Conservation (phyloP, 1,284 basidiomycete genomes). For the Rhodofomes roseus region DNA sequence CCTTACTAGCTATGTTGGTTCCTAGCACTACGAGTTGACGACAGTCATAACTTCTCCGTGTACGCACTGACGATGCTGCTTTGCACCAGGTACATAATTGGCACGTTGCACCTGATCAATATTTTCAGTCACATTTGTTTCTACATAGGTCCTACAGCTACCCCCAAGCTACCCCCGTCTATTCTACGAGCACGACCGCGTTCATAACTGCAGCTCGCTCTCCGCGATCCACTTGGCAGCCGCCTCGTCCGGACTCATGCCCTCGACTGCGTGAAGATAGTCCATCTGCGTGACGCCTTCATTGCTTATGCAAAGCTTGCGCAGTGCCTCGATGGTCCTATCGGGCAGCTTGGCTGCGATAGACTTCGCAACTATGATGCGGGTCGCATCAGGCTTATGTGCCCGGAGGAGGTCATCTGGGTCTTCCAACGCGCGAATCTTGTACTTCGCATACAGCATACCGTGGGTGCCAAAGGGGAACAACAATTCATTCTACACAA, state of each 20-base stretch:
- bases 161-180: neutral
- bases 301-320: neutral
- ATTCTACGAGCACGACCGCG: neutral
- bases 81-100: too few species aligned
- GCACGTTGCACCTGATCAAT: too few species aligned
- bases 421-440: neutral
- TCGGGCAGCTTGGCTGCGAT: neutral
- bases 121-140: too few species aligned
- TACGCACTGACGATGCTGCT: too few species aligned
- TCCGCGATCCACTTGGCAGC: neutral
- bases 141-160: neutral
- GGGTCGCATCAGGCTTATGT: neutral
- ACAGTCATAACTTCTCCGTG: too few species aligned
- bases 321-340: neutral
- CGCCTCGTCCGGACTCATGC: neutral
- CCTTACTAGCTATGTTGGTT: neutral
- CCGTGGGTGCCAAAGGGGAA: neutral
- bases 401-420: neutral
- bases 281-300: neutral
- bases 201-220: neutral
- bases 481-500: neutral
- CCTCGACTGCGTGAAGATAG: neutral
- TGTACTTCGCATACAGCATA: neutral
- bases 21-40: neutral
- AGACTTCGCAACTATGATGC: neutral